Evolutionary conservation across 2,329 filamentous ascomycete genomes (phyloP).

Genomic region (Davidsoniella australis): DNA sequence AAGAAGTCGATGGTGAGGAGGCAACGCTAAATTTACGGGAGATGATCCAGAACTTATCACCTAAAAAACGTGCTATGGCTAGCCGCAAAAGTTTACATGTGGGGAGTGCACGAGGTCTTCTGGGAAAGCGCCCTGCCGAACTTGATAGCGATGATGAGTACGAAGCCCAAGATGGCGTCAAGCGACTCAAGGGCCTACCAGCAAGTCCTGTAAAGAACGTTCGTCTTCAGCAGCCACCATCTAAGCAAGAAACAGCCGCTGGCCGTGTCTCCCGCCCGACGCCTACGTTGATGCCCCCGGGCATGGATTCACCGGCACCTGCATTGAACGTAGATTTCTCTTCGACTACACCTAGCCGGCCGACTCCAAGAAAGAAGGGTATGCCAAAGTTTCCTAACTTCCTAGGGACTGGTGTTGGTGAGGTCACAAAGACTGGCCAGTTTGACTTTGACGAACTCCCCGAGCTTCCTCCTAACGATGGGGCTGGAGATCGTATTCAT

Average conservation of each 20-base stretch:
- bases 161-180: constrained; percentile 42
- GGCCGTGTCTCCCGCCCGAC: constrained; percentile 37
- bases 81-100: constrained; percentile 63
- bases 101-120: constrained; percentile 53
- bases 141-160: constrained; percentile 47
- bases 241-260: constrained; percentile 47
- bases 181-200: constrained; percentile 54
- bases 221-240: constrained; percentile 49
- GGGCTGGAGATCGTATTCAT: constrained; percentile 48
- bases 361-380: constrained; percentile 17
- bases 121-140: constrained; percentile 59
- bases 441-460: constrained; percentile 24
- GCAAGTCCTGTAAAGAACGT: constrained; percentile 64
- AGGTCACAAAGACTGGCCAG: constrained; percentile 15
- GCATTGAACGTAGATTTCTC: constrained; percentile 13
- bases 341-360: constrained; percentile 33
- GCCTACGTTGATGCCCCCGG: constrained; percentile 15
- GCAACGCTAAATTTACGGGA: constrained; percentile 52
- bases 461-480: constrained; percentile 19
- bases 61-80: constrained; percentile 50
- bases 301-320: constrained; percentile 24
- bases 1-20: constrained; percentile 35
- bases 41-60: constrained; percentile 62
- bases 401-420: constrained; percentile 11
- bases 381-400: constrained; percentile 8